Base-by-base conservation (phyloP, 139 green algal species). In the Closterium sp. region DNA sequence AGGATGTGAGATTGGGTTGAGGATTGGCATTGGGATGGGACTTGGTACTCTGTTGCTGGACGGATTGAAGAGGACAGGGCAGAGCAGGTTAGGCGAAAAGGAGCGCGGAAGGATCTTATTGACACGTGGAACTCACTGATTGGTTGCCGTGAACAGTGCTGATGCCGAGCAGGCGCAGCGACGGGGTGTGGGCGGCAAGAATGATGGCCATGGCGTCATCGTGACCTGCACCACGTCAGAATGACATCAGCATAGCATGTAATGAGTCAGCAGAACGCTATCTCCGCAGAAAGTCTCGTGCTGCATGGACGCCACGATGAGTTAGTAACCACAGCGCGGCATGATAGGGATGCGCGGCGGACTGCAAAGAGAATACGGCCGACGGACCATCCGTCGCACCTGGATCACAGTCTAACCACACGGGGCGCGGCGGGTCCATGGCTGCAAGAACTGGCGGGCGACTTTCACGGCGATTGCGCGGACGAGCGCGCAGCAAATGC, bases 121-220 rank as follows among this genome's bases (percentile, higher is more conserved):
- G 1, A 19, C 31, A 88, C 3, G 6, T 34, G 31, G 31, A 2
- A 88, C 86, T 91, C 85, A 95, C 32, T 27, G 91, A 96, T 88
- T 99, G 97, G 90, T 99, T 99, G 38, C 98, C 97, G 22, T 95
- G 95, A 21, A 99, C 97, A 0, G 97, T 98, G 95, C 93, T 97
- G 21, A 99, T 93, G 19, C 98, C 98, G 1, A 99, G 94, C 70
- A 99, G 95, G 7, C 94, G 10, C 1, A 98, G 1, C 0, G 84
- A 21, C 88, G 97, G 85, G 28, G 10, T 95, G 89, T 95, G 90
- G 32, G 94, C 96, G 85, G 97, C 97, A 0, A 99, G 93, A 6
- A 99, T 96, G 84, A 99, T 97, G 0, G 98, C 98, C 30, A 99
- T 95, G 0, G 96, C 97, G 91, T 99, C 98, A 85, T 99, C 98